Percentiles rank a stretch among this genome's conserved stretches.
Conservation (phyloP, 305 asterid genomes). For the Lippia alba region DNA sequence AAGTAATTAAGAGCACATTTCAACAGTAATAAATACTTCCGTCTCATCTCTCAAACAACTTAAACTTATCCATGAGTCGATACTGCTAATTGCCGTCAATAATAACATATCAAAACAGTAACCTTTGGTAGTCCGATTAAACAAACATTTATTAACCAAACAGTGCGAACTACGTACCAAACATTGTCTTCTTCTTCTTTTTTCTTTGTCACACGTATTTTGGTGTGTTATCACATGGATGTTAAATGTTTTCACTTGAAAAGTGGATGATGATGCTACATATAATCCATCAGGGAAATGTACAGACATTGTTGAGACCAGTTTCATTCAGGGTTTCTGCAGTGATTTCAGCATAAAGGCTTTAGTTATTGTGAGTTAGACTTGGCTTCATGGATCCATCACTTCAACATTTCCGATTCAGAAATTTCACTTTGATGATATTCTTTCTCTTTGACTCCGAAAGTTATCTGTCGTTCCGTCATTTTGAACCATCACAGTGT, state of each 20-base stretch:
- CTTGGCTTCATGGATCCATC: conserved; percentile 18
- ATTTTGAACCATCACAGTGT: background rate
- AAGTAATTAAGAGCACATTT: no score
- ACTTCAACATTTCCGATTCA: conserved; percentile 1
- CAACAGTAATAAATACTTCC: no score
- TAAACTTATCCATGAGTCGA: no score
- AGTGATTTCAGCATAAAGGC: background rate
- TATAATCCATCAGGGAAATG: background rate
- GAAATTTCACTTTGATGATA: conserved; percentile 13
- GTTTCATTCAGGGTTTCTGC: background rate
- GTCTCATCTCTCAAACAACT: no score
- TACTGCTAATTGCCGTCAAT: no score
- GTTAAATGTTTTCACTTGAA: background rate
- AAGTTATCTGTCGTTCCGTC: conserved; percentile 4
- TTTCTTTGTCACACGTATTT: no score
- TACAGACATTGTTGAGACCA: background rate
- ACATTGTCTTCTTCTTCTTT: no score
- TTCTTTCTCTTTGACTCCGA: conserved; percentile 2
- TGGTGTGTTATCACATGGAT: background rate
- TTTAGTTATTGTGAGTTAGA: conserved; percentile 7
- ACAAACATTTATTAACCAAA: no score
- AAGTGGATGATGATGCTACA: no score
- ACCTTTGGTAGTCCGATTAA: no score
- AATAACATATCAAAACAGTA: no score
- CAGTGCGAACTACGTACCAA: no score